Conservation (phyloP, 192 early-diverging fungal genomes). For the Radiomyces spectabilis region DNA sequence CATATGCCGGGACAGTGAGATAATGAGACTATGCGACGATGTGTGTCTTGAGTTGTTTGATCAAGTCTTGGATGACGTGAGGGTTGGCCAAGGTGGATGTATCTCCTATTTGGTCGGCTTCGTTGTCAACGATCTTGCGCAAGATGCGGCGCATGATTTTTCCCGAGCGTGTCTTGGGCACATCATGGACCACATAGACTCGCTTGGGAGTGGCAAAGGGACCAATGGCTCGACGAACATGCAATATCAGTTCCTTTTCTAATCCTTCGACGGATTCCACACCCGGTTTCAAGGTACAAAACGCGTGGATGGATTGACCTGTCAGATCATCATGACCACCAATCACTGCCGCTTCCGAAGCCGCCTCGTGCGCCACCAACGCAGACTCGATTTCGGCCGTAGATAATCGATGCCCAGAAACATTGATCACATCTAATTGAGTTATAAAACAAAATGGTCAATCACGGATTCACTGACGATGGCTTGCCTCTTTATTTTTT, state of each 20-base stretch:
- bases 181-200: constrained; percentile 75
- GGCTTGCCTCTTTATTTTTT: neutral
- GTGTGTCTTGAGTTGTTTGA: too few relatives aligned
- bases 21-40: too few relatives aligned
- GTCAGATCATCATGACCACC: constrained; percentile 82
- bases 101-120: constrained; percentile 75
- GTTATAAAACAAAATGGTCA: too few relatives aligned
- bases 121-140: constrained; percentile 83
- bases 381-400: constrained; percentile 94
- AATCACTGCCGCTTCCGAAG: constrained; percentile 86
- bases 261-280: constrained; percentile 36
- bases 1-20: too few relatives aligned
- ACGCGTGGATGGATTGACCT: constrained; percentile 83
- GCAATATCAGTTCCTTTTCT: constrained; percentile 54
- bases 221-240: constrained; percentile 83
- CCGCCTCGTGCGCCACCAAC: constrained; percentile 65
- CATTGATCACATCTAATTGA: constrained; percentile 95
- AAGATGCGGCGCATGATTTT: constrained; percentile 95
- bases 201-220: constrained; percentile 87
- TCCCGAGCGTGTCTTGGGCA: constrained; percentile 92
- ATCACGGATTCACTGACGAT: too few relatives aligned
- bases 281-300: constrained; percentile 68
- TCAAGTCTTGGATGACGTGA: too few relatives aligned
- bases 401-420: constrained; percentile 86
- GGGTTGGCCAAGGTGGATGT: too few relatives aligned